Conservation (phyloP, 1,284 basidiomycete species). For the Microbotryomycetes sp. region DNA sequence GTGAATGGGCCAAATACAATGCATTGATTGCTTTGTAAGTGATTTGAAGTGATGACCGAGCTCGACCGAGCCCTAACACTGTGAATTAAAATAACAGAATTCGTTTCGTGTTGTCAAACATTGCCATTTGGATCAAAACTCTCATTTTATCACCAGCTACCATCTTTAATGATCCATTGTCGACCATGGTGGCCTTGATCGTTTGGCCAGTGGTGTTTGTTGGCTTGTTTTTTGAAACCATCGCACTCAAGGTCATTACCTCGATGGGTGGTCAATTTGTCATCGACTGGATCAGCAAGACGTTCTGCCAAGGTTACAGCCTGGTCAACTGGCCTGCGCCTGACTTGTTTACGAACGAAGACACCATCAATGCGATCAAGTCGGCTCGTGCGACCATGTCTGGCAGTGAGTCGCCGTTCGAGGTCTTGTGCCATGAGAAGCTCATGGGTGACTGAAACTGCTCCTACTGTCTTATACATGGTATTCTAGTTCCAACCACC, state of each 20-base stretch:
- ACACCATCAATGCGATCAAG: slow-evolving; percentile 9
- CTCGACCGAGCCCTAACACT: neutral
- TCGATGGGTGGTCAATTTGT: neutral
- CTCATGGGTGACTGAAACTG: neutral
- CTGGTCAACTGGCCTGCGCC: slow-evolving; percentile 14
- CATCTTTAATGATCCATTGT: slow-evolving; percentile 14
- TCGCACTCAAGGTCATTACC: slow-evolving; percentile 5
- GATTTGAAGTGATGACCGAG: no score
- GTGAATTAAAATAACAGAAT: neutral
- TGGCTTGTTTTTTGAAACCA: neutral
- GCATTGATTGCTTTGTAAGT: neutral
- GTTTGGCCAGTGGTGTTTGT: slow-evolving; percentile 4
- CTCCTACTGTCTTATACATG: neutral
- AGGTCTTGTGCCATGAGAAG: neutral
- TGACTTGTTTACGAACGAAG: neutral
- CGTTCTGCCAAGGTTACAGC: slow-evolving; percentile 6
- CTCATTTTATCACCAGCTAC: slow-evolving; percentile 16
- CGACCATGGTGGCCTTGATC: neutral
- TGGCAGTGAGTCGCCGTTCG: slow-evolving; percentile 2
- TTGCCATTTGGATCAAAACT: neutral
- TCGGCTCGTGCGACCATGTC: slow-evolving; percentile 1
- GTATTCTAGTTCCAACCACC: neutral
- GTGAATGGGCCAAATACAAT: neutral
- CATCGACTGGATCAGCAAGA: slow-evolving; percentile 5
- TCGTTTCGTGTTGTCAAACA: neutral